Percentiles rank a stretch among this genome's conserved stretches.
Evolutionary conservation across 306 rosid genomes (phyloP).

Genomic region (Cyamopsis tetragonoloba): DNA sequence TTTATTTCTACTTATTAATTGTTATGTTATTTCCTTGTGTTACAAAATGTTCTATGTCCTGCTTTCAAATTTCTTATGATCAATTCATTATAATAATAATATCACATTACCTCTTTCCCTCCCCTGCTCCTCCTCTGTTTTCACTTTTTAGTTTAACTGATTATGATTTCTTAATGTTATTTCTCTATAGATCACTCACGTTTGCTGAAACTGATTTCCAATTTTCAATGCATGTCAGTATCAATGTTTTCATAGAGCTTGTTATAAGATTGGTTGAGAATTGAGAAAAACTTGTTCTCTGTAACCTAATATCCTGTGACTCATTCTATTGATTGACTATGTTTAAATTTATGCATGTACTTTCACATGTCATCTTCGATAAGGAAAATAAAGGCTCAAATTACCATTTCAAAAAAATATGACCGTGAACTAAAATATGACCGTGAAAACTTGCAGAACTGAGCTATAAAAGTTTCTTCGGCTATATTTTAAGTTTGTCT

Average conservation of each 20-base stretch:
- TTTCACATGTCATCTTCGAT: constrained; percentile 40
- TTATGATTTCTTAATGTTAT: constrained; percentile 7
- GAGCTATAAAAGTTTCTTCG: no score
- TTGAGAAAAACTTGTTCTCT: constrained; percentile 1
- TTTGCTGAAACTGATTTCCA: background rate
- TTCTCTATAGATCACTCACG: constrained; percentile 10
- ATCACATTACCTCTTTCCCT: background rate
- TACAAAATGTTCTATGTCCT: background rate
- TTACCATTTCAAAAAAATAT: constrained; percentile 48
- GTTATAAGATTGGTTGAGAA: no score
- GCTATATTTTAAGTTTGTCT: no score
- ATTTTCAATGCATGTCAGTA: no score
- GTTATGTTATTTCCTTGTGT: no score
- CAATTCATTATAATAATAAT: no score
- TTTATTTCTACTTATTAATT: no score
- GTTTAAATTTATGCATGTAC: background rate
- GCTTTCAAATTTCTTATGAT: background rate
- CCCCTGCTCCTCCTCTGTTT: no score
- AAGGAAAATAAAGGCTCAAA: constrained; percentile 23
- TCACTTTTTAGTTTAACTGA: background rate
- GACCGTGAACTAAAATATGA: no score
- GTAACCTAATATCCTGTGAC: constrained; percentile 8
- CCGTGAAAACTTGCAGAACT: no score
- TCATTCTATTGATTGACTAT: constrained; percentile 3
- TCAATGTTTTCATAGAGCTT: no score